Percentiles rank a stretch among this genome's conserved stretches.
These are phyloP conservation scores for Plasmodium berghei DNA, from an alignment of 169 alveolate species.

Conservation along the genomic window DNA sequence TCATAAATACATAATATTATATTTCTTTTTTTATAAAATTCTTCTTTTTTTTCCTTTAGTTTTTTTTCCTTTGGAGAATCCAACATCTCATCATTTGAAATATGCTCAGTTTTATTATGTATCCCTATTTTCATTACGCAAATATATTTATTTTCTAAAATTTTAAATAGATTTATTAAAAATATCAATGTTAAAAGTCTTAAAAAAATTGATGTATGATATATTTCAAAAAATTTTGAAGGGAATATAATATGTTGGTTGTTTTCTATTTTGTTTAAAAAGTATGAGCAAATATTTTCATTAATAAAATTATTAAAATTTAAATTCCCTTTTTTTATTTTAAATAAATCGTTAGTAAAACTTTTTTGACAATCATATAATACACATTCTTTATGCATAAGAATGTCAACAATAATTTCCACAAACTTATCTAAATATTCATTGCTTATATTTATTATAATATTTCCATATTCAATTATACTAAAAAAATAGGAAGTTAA, in stretches of 20 bases:
- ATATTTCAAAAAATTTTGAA: constrained; percentile 9
- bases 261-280: constrained; percentile 8
- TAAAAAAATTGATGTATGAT: constrained; percentile 29
- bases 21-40: neutral
- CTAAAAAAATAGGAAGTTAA: constrained; percentile 48
- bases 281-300: constrained; percentile 22
- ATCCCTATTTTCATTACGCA: neutral
- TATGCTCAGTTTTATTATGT: neutral
- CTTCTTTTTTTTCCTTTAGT: neutral
- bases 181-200: constrained; percentile 38
- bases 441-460: constrained; percentile 8
- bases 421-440: constrained; percentile 44
- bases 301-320: constrained; percentile 20
- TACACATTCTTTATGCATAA: constrained; percentile 57
- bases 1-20: neutral
- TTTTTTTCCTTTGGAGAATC: neutral
- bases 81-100: neutral
- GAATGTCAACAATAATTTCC: constrained; percentile 21
- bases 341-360: constrained; percentile 35
- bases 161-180: constrained; percentile 28
- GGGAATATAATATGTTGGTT: constrained; percentile 24
- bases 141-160: constrained; percentile 11
- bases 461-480: constrained; percentile 37
- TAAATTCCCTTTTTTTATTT: constrained; percentile 32
- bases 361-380: constrained; percentile 23